Evolutionary conservation across 257 asterid species (phyloP).

Genomic region (Rauvolfia tetraphylla): DNA sequence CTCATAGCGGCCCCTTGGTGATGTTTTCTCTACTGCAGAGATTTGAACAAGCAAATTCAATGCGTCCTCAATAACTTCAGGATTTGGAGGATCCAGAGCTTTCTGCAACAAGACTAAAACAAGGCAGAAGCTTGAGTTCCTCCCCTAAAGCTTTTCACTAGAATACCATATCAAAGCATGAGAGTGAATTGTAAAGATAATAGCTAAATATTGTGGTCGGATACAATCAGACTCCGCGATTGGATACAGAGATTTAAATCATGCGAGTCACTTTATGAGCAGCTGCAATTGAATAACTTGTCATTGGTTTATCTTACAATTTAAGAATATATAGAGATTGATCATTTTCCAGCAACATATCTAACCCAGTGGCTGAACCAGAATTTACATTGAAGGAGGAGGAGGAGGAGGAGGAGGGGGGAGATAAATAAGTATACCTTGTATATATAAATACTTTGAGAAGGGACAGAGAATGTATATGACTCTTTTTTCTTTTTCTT

Average conservation of each 20-base stretch:
- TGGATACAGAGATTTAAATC: not conserved
- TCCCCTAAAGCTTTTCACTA: not conserved
- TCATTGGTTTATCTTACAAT: not conserved
- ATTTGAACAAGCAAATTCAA: slow-evolving; percentile 59
- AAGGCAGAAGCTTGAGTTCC: slow-evolving; percentile 21
- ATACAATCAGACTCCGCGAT: not conserved
- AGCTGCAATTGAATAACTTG: not conserved
- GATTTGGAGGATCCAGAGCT: slow-evolving; percentile 89
- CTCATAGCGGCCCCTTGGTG: slow-evolving; percentile 64
- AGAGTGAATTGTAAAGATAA: not conserved
- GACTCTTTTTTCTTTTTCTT: no score
- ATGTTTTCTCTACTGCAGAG: slow-evolving; percentile 57
- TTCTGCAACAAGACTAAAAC: slow-evolving; percentile 70
- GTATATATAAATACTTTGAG: not conserved
- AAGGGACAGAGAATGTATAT: not conserved
- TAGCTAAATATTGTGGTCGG: not conserved
- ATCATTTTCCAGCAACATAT: no score
- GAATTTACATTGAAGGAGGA: no score
- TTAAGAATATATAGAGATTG: no score
- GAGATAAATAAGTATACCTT: not conserved
- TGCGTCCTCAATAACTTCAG: slow-evolving; percentile 69
- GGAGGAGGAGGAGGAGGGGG: no score
- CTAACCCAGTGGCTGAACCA: no score
- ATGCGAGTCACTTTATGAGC: not conserved
- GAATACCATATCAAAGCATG: not conserved